phyloP scores from a whole-genome alignment of 129 eudicot genomes.

The Daucus carota region DNA sequence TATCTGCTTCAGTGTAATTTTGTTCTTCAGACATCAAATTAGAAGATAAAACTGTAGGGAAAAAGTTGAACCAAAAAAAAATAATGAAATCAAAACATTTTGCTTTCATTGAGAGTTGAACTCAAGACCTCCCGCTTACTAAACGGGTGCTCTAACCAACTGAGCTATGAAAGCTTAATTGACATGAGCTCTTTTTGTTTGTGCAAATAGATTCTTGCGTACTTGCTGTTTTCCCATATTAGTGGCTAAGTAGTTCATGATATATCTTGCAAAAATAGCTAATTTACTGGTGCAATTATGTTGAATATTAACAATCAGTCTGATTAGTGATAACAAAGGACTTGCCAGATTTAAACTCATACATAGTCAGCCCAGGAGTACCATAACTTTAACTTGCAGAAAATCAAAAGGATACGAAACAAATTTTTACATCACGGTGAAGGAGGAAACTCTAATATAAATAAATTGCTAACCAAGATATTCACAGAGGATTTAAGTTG shows the following conservation, averaged over 20 bases:
- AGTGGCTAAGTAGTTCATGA: neutral
- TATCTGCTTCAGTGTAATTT: neutral
- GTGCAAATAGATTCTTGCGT: too few relatives aligned
- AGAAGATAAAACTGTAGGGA: too few relatives aligned
- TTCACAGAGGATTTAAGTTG: neutral
- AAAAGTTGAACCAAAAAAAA: neutral
- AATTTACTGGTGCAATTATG: too few relatives aligned
- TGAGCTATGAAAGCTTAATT: slow-evolving; percentile 47
- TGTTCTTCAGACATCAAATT: neutral
- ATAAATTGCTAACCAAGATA: neutral
- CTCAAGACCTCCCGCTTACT: slow-evolving; percentile 98
- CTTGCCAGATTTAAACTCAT: neutral
- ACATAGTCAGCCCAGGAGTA: neutral
- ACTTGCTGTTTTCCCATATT: too few relatives aligned
- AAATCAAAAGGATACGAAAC: too few relatives aligned
- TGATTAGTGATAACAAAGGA: neutral
- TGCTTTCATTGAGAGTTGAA: slow-evolving; percentile 69
- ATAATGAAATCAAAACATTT: neutral
- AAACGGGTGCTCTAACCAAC: slow-evolving; percentile 68
- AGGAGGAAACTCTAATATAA: neutral
- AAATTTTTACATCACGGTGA: too few relatives aligned
- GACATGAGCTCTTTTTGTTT: too few relatives aligned
- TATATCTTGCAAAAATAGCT: neutral
- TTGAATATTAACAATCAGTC: too few relatives aligned
- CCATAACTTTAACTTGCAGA: too few relatives aligned